phyloP scores from a whole-genome alignment of 768 basidiomycete genomes.

The Kondoa subrosea region DNA sequence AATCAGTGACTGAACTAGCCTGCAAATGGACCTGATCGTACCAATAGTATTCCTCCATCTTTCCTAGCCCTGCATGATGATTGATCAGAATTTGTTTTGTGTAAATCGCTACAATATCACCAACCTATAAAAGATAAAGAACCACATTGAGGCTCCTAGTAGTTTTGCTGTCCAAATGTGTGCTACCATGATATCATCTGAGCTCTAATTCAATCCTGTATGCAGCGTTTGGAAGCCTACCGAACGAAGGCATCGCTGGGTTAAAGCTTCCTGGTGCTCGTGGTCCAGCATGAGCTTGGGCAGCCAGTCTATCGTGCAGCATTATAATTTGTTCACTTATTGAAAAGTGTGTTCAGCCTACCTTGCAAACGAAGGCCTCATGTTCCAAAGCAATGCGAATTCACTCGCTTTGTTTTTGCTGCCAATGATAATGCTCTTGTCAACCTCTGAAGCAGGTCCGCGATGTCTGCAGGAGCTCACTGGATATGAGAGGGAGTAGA shows the following conservation, averaged over 20 bases:
- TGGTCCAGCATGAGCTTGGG: neutral
- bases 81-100: neutral
- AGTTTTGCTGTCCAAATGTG: conserved; percentile 1
- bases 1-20: neutral
- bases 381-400: no score
- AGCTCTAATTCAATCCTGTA: neutral
- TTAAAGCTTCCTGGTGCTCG: neutral
- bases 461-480: no score
- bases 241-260: conserved; percentile 4
- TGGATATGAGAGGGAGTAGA: no score
- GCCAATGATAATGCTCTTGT: neutral
- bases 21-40: neutral
- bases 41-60: neutral
- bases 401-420: neutral
- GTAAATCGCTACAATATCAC: neutral
- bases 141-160: conserved; percentile 8
- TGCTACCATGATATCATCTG: neutral
- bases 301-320: neutral
- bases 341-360: neutral
- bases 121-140: neutral
- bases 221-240: neutral
- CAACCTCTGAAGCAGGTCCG: no score
- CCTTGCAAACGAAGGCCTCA: no score
- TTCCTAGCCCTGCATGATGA: neutral
- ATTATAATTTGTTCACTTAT: neutral